Base-by-base conservation (phyloP, 2,329 filamentous ascomycete genomes). In the Chalaropsis ovoidea region DNA sequence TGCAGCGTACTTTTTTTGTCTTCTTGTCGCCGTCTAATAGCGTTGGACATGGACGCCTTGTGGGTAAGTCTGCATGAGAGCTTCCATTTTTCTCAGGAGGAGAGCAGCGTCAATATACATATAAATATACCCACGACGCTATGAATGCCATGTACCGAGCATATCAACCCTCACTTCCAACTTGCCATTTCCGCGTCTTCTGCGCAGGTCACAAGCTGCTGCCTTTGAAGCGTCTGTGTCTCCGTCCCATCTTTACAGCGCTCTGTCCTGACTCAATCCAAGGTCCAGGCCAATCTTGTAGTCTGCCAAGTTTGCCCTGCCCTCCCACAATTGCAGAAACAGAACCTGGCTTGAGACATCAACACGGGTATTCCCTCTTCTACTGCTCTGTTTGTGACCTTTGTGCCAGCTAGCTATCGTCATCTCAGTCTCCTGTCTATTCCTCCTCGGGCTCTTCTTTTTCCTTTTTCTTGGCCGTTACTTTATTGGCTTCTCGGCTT, bases 301-400 rank as follows among this genome's bases (percentile, higher is more conserved):
- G 24, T 22, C 52, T 56, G 52, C 52, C 52, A 56, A 56, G 52
- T 56, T 56, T 56, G 52, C 52, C 52, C 4, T 56, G 52, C 52
- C 31, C 52, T 17, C 52, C 11, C 52, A 56, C 52, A 56, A 8
- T 56, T 56, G 52, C 27, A 56, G 27, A 56, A 35, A 35, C 24
- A 56, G 52, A 17, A 56, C 52, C 15, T 56, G 17, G 27, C 24
- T 56, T 56, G 27, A 56, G 52, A 56, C 52, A 56, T 8, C 11
- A 56, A 31, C 27, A 56, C 52, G 35, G 24, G 52, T n/a, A 56
- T 35, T 56, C 24, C 8, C 52, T 35, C 52, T 35, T 35, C 27
- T n/a, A 31, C 24, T 56, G 7, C 52, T 27, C 27, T 31, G 13
- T 31, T n/a, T 56, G 52, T 31, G 24, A 56, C 17, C 52, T 56